Conservation (phyloP, 306 rosid species). For the Medicago arabica region DNA sequence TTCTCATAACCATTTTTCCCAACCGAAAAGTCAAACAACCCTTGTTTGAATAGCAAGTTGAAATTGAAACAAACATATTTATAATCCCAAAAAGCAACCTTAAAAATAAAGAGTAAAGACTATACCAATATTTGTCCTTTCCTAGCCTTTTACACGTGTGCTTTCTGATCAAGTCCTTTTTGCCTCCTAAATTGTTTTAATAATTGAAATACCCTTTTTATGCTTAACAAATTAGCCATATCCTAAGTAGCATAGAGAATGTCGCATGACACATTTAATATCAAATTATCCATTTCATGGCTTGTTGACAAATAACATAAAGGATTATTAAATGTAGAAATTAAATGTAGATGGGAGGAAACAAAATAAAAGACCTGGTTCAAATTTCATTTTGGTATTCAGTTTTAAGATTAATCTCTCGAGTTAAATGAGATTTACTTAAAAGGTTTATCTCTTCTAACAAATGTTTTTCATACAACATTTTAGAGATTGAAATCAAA, state of each 20-base stretch:
- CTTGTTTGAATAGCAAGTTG: conserved; percentile 25
- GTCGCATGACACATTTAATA: conserved; percentile 48
- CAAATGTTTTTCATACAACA: no score
- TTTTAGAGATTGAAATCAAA: no score
- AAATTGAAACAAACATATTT: conserved; percentile 1
- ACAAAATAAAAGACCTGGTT: no score
- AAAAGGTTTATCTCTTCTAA: no score
- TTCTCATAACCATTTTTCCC: conserved; percentile 11
- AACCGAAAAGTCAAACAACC: conserved; percentile 30
- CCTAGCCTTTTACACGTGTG: conserved; percentile 24
- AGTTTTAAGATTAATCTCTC: no score
- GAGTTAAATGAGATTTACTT: no score
- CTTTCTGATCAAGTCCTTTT: conserved; percentile 26
- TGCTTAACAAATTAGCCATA: conserved; percentile 40
- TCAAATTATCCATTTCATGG: conserved; percentile 17
- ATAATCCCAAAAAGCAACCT: conserved; percentile 29
- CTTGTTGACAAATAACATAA: conserved; percentile 20
- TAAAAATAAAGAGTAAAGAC: conserved; percentile 39
- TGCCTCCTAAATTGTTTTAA: conserved; percentile 28
- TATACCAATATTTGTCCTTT: conserved; percentile 41
- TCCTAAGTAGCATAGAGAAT: conserved; percentile 44
- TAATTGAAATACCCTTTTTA: conserved; percentile 36
- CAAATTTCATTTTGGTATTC: no score
- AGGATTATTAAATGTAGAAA: not conserved
- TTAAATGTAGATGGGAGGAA: not conserved